Percentiles rank a stretch among this genome's conserved stretches.
These are phyloP conservation scores for Penicillium tannophilum DNA, from an alignment of 495 filamentous ascomycete genomes.

Conservation along the genomic window DNA sequence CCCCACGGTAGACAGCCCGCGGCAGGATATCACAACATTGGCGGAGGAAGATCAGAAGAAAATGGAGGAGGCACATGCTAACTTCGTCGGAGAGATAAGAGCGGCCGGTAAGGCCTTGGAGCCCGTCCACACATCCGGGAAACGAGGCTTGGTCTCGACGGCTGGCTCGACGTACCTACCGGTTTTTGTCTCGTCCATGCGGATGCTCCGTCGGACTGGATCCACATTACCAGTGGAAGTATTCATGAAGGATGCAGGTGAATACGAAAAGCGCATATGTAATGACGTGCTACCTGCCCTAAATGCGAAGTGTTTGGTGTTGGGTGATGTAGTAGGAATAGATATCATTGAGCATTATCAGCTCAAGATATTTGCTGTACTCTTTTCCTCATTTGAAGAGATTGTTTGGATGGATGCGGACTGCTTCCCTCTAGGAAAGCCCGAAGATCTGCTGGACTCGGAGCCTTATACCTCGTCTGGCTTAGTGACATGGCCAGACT, in stretches of 20 bases:
- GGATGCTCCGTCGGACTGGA: constrained; percentile 59
- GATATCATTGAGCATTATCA: constrained; percentile 53
- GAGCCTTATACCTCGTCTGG: constrained; percentile 56
- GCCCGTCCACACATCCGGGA: constrained; percentile 45
- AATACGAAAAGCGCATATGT: constrained; percentile 57
- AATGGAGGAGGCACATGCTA: constrained; percentile 47
- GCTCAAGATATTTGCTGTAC: constrained; percentile 61
- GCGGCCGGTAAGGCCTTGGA: constrained; percentile 31
- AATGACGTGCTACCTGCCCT: constrained; percentile 50
- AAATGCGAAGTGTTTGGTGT: constrained; percentile 54
- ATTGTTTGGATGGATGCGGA: constrained; percentile 67
- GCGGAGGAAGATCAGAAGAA: constrained; percentile 32
- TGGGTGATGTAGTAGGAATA: constrained; percentile 47
- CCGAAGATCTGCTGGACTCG: constrained; percentile 50
- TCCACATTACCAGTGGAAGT: constrained; percentile 60
- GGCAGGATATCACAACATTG: constrained; percentile 39
- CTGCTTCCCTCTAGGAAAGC: constrained; percentile 54
- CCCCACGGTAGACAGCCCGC: constrained; percentile 29
- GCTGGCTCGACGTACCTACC: constrained; percentile 50
- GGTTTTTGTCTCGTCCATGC: constrained; percentile 52
- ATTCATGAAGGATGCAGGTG: constrained; percentile 51
- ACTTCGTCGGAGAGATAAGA: constrained; percentile 42
- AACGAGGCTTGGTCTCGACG: constrained; percentile 58
- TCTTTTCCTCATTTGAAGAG: constrained; percentile 62
- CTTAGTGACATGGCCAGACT: constrained; percentile 64